Percentiles rank a stretch among this genome's conserved stretches.
phyloP scores from a whole-genome alignment of 192 early-diverging fungal species.

The Entomortierella beljakovae region DNA sequence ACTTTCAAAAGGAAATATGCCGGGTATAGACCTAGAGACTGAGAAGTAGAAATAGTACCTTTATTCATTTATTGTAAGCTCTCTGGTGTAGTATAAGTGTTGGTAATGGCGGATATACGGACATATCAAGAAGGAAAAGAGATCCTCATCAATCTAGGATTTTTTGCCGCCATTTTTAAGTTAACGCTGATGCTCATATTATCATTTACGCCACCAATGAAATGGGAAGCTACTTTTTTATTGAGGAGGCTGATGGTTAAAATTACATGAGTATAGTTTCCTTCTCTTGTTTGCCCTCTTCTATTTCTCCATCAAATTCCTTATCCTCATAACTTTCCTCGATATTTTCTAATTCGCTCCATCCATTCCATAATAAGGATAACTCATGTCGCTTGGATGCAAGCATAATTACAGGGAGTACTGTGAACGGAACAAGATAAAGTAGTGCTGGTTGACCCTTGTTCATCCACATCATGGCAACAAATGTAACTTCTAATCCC shows the following conservation, averaged over 20 bases:
- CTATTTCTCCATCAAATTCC: background rate
- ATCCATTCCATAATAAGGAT: conserved; percentile 51
- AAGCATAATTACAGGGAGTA: conserved; percentile 45
- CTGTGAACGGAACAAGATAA: conserved; percentile 50
- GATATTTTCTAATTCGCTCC: conserved; percentile 28
- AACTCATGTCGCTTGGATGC: conserved; percentile 45
- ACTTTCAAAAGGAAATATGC: too few species aligned
- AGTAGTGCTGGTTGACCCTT: conserved; percentile 53
- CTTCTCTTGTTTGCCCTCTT: conserved; percentile 10
- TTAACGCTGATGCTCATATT: too few species aligned
- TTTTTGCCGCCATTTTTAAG: too few species aligned
- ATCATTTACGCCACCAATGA: too few species aligned
- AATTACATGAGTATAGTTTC: background rate
- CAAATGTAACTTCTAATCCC: conserved; percentile 54
- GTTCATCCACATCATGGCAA: conserved; percentile 56
- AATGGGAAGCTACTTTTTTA: background rate
- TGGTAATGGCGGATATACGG: too few species aligned
- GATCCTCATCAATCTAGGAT: too few species aligned
- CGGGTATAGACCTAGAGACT: too few species aligned
- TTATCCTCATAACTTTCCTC: background rate
- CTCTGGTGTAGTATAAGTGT: too few species aligned
- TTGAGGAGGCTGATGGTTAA: too few species aligned
- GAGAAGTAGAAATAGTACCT: too few species aligned
- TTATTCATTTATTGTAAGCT: too few species aligned
- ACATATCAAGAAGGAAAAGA: too few species aligned